phyloP scores from a whole-genome alignment of 192 early-diverging fungal species.

The Allomyces javanicus region DNA sequence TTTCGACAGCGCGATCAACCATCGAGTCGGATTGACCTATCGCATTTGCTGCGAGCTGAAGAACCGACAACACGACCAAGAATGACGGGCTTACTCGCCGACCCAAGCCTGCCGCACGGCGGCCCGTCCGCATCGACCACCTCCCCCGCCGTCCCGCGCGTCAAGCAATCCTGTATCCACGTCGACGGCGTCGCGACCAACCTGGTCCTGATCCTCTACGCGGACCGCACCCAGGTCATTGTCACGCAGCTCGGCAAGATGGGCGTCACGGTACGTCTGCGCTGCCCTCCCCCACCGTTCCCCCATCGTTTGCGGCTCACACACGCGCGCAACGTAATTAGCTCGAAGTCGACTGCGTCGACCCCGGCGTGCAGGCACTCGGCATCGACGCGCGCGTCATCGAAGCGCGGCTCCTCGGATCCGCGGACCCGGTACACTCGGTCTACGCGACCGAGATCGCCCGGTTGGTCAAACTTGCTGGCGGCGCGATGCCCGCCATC shows the following conservation, averaged over 20 bases:
- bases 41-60: background rate
- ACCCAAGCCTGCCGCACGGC: background rate
- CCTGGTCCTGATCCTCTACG: background rate
- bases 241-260: conserved; percentile 1
- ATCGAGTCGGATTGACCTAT: background rate
- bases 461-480: background rate
- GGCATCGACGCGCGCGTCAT: background rate
- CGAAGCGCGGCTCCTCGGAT: background rate
- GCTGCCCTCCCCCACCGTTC: background rate
- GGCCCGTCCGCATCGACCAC: background rate
- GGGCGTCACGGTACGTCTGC: background rate
- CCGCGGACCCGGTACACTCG: background rate
- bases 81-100: background rate
- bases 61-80: background rate
- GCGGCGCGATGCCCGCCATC: too few relatives aligned
- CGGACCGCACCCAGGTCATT: background rate
- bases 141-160: too few relatives aligned
- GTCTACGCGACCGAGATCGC: background rate
- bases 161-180: too few relatives aligned
- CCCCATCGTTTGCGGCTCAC: background rate
- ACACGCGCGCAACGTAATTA: background rate
- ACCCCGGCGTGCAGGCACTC: too few relatives aligned
- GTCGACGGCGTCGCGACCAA: background rate
- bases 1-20: too few relatives aligned
- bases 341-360: background rate